Percentiles rank a stretch among this genome's conserved stretches.
phyloP scores from a whole-genome alignment of 306 rosid genomes.

The Vigna reflexopilosa region DNA sequence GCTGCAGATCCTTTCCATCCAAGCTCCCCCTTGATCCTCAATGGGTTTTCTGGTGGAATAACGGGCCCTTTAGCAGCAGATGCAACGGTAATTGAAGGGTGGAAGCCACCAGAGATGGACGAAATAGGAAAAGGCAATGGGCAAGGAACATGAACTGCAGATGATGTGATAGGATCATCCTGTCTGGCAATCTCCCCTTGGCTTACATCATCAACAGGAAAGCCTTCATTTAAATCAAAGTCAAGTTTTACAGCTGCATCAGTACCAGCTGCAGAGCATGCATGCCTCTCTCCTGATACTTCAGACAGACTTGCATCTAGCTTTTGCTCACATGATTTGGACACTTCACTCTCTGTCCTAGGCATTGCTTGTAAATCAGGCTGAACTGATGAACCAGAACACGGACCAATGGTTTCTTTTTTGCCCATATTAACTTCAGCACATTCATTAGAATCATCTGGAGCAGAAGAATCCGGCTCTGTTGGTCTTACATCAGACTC shows the following conservation, averaged over 20 bases:
- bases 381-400: conserved; percentile 37
- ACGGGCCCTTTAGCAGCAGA: conserved; percentile 92
- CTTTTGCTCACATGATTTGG: conserved; percentile 45
- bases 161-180: conserved; percentile 57
- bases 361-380: conserved; percentile 37
- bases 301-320: conserved; percentile 49
- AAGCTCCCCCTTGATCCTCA: conserved; percentile 74
- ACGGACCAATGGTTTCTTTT: conserved; percentile 37
- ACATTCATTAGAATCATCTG: conserved; percentile 31
- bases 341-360: conserved; percentile 42
- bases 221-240: conserved; percentile 95
- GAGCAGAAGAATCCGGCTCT: conserved; percentile 44
- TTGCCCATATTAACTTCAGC: conserved; percentile 41
- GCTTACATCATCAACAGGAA: conserved; percentile 72
- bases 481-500: conserved; percentile 34
- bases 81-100: conserved; percentile 81
- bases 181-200: conserved; percentile 64
- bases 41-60: conserved; percentile 73
- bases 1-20: conserved; percentile 99
- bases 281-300: conserved; percentile 47
- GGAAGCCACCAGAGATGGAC: conserved; percentile 67
- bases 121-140: conserved; percentile 72
- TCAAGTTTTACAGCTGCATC: conserved; percentile 67
- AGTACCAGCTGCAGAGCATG: conserved; percentile 44
- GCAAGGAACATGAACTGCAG: conserved; percentile 61